phyloP scores from a whole-genome alignment of 164 flowering plant species.

The Vitis rupestris region DNA sequence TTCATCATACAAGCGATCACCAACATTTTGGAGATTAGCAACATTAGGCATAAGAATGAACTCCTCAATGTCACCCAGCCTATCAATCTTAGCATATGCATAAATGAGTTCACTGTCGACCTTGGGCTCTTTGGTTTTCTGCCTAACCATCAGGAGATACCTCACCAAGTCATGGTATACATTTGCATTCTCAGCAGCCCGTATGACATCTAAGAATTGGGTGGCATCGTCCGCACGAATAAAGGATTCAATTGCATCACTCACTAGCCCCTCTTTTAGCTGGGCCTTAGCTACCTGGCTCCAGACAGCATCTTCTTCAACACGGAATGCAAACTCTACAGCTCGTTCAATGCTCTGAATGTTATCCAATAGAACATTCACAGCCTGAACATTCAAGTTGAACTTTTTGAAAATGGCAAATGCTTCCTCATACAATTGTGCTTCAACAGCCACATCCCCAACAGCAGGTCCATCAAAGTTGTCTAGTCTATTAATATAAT shows the following conservation, averaged over 20 bases:
- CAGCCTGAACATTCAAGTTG: constrained; percentile 97
- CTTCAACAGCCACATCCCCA: constrained; percentile 99
- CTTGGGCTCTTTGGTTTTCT: constrained; percentile 91
- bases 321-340: constrained; percentile 99
- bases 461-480: constrained; percentile 99
- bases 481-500: constrained; percentile 89
- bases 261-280: constrained; percentile 88
- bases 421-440: constrained; percentile 91
- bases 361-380: constrained; percentile 89
- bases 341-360: constrained; percentile 87
- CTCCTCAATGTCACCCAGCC: constrained; percentile 93
- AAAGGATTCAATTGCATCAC: constrained; percentile 99
- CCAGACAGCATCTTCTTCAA: constrained; percentile 99
- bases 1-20: constrained; percentile 92
- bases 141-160: constrained; percentile 97
- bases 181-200: constrained; percentile 81
- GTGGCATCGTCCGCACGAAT: constrained; percentile 98
- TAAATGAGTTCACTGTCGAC: constrained; percentile 98
- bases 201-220: constrained; percentile 87
- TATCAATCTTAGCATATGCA: constrained; percentile 99
- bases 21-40: constrained; percentile 96
- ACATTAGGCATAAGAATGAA: constrained; percentile 99
- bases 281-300: constrained; percentile 99
- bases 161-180: constrained; percentile 92
- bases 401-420: constrained; percentile 97